Base-by-base conservation (phyloP, 2,329 filamentous ascomycete species). In the Dactylellina parvicollis region DNA sequence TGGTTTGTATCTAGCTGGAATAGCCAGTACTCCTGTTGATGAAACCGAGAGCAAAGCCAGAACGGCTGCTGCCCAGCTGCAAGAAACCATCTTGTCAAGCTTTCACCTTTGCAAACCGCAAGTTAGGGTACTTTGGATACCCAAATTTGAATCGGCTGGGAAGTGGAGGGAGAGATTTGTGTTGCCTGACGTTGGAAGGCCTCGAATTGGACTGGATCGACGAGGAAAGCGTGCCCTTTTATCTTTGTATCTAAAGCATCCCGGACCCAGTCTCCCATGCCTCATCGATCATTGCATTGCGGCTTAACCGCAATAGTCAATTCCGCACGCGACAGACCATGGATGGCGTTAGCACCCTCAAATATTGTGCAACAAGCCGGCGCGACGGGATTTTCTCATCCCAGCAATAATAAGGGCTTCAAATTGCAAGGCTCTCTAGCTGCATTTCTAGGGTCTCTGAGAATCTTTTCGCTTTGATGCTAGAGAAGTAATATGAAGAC, bases 301-400 rank as follows among this genome's bases (percentile, higher is more conserved):
- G 22, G 18, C 34, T 57, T 55, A 57, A 46, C 54, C 34, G 20
- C 16, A 69, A 46, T 54, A 36, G 42, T 62, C 40, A 55, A 56
- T 10, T 49, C 42, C 38, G 66, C 66, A 71, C 66, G 66, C 66
- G 66, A 71, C 66, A 52, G 44, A n/a, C 24, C 47, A 59, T 30
- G 24, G 28, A 34, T 46, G 14, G 38, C 36, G 26, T 22, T 28
- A 20, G 28, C 3, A 10, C 10, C 40, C 40, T 18, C 36, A 46
- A 30, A 30, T 18, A 14, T 71, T 18, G n/a, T 50, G 55, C 32
- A 52, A 62, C 56, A 55, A 64, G 67, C 38, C 54, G 59, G 60
- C 57, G 52, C 32, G 40, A 42, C 44, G 60, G 59, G 59, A 65
- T 65, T 18, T 8, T 42, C 26, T 52, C 49, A 22, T 46, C 16